Percentiles rank a stretch among this genome's conserved stretches.
phyloP scores from a whole-genome alignment of 225 moss, liverwort and hornwort species.

The Polytrichum formosum region DNA sequence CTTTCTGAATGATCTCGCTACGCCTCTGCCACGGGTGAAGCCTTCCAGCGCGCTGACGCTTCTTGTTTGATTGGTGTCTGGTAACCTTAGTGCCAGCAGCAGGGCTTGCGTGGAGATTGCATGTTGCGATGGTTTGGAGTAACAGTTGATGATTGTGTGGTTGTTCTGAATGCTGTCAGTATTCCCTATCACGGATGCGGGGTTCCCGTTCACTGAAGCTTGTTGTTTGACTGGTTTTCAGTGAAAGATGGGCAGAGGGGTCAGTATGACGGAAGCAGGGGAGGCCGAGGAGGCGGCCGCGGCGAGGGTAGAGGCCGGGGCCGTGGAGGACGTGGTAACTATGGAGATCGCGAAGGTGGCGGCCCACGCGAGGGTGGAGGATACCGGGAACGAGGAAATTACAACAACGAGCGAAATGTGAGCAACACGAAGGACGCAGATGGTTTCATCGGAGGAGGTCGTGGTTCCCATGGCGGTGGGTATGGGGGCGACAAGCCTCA shows the following conservation, averaged over 20 bases:
- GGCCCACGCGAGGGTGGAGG: slow-evolving; percentile 33
- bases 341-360: slow-evolving; percentile 28
- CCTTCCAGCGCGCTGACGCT: neutral
- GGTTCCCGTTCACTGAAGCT: neutral
- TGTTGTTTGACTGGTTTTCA: neutral
- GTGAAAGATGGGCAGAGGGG: slow-evolving; percentile 38
- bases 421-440: slow-evolving; percentile 41
- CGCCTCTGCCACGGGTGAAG: too few relatives aligned
- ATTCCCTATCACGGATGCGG: too few relatives aligned
- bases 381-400: slow-evolving; percentile 27
- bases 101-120: neutral
- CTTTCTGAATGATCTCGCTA: too few relatives aligned
- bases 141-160: too few relatives aligned
- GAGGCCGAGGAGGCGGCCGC: slow-evolving; percentile 32
- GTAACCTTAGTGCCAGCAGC: neutral
- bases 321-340: slow-evolving; percentile 40
- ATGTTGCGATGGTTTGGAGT: neutral
- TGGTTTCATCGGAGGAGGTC: slow-evolving; percentile 42
- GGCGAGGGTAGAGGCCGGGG: slow-evolving; percentile 10
- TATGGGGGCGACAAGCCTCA: slow-evolving; percentile 36
- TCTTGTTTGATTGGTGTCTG: neutral
- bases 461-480: slow-evolving; percentile 21
- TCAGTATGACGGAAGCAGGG: slow-evolving; percentile 33
- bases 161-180: too few relatives aligned
- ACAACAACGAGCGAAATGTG: slow-evolving; percentile 48